Base-by-base conservation (phyloP, 1,284 basidiomycete genomes). In the Tilletia horrida region DNA sequence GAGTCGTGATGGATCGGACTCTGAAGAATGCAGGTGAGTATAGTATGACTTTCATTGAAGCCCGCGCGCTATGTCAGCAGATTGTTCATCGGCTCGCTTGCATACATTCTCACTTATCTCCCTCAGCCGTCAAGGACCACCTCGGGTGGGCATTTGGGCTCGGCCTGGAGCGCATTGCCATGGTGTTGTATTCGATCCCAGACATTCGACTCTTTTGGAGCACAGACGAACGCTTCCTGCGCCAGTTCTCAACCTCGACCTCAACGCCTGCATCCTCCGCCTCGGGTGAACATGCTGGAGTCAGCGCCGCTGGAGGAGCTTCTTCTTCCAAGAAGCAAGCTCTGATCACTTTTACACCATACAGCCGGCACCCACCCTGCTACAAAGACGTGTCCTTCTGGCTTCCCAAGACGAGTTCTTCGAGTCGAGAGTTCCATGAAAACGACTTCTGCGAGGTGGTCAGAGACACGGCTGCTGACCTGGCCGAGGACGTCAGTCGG, bases 131-230 rank as follows among this genome's bases (percentile, higher is more conserved):
- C 2, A 84, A 86, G 0, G 84, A 91, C 77, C 94, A 94, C 83
- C 87, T 93, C 71, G 93, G 93, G 27, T 99, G 96, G 96, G 96
- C 96, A 0, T 98, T 97, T 77, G 96, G 96, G 16, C 88, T 99
- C 44, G 96, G 96, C 6, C 86, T 99, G 55, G 96, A 99, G 81
- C 88, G 96, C 27, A 96, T 98, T 73, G 93, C 95, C 35, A 99
- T 99, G 96, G 89, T 98, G 70, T 87, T 99, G 64, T 98, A 91
- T 84, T 90, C 89, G 18, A 96, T 98, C 67, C 96, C 95, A 2
- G 96, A 99, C 82, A 98, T 99, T 78, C 91, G 96, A n/a, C 85
- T 99, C 14, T 99, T 99, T 86, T 99, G 96, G 96, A 94, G 93
- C 1, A 83, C 85, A 63, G 96, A 99, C 78, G 77, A 86, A 21